Percentiles rank a stretch among this genome's conserved stretches.
Conservation (phyloP, 108 stramenopile genomes). For the Nitzschia sp. region DNA sequence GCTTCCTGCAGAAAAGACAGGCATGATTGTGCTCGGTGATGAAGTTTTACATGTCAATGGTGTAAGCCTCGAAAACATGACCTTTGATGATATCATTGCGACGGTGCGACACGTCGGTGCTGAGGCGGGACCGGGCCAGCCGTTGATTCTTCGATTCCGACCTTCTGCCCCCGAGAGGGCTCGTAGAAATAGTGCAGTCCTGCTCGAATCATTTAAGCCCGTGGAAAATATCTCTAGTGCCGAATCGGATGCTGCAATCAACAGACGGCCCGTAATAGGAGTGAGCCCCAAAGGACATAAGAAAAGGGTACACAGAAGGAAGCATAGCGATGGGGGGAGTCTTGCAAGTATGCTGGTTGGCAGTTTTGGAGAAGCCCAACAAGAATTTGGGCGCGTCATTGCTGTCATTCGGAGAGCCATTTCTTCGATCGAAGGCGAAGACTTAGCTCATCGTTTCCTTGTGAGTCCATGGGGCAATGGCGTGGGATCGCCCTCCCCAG, state of each 20-base stretch:
- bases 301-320: background rate
- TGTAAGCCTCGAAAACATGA: conserved; percentile 57
- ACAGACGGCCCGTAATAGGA: background rate
- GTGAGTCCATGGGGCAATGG: conserved; percentile 62
- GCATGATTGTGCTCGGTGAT: conserved; percentile 75
- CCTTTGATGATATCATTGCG: conserved; percentile 82
- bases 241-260: background rate
- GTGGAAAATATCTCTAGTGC: conserved; percentile 9
- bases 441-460: conserved; percentile 36
- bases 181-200: conserved; percentile 40
- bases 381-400: conserved; percentile 73
- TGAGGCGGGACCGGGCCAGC: conserved; percentile 46
- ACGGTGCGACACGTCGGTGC: conserved; percentile 77
- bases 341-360: conserved; percentile 52
- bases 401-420: conserved; percentile 51
- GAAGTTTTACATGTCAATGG: conserved; percentile 81
- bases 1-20: conserved; percentile 82
- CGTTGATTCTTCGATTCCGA: conserved; percentile 67
- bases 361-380: conserved; percentile 58
- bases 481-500: conserved; percentile 30
- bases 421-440: conserved; percentile 4
- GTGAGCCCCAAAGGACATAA: background rate
- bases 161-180: conserved; percentile 24
- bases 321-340: conserved; percentile 33
- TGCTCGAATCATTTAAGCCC: conserved; percentile 22